Percentiles rank a stretch among this genome's conserved stretches.
Conservation (phyloP, 1,284 basidiomycete genomes). For the Ganoderma sp. region DNA sequence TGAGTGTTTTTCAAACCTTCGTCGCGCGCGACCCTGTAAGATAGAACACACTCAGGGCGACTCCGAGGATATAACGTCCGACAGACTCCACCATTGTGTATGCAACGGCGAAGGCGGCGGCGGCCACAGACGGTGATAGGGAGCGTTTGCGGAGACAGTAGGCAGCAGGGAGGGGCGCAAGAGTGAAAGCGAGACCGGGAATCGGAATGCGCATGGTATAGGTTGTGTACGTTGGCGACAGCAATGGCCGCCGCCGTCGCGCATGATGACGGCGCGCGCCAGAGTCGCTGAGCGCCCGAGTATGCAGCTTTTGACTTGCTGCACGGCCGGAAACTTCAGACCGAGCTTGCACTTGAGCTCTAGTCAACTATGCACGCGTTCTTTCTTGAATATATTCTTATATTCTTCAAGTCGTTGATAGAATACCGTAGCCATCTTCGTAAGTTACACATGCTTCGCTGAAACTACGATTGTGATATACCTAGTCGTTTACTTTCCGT, state of each 20-base stretch:
- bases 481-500: too few relatives aligned
- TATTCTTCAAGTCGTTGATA: too few relatives aligned
- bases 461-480: too few relatives aligned
- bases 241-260: background rate
- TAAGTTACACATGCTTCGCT: too few relatives aligned
- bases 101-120: conserved; percentile 79
- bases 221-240: background rate
- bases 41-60: conserved; percentile 83
- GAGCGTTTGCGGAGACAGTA: conserved; percentile 65
- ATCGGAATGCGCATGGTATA: background rate
- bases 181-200: conserved; percentile 24
- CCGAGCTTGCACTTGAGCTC: too few relatives aligned
- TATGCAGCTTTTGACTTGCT: too few relatives aligned
- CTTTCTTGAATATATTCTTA: too few relatives aligned
- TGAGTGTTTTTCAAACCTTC: conserved; percentile 76
- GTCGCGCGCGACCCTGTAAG: conserved; percentile 84
- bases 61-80: conserved; percentile 69
- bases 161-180: conserved; percentile 51
- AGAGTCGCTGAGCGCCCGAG: background rate
- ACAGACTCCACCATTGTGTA: conserved; percentile 67
- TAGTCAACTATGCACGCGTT: too few relatives aligned
- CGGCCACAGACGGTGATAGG: conserved; percentile 73
- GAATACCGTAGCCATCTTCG: too few relatives aligned
- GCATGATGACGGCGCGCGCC: background rate
- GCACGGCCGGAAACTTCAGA: too few relatives aligned